phyloP scores from a whole-genome alignment of 73 alveolate genomes.

The Tetrahymena thermophila region DNA sequence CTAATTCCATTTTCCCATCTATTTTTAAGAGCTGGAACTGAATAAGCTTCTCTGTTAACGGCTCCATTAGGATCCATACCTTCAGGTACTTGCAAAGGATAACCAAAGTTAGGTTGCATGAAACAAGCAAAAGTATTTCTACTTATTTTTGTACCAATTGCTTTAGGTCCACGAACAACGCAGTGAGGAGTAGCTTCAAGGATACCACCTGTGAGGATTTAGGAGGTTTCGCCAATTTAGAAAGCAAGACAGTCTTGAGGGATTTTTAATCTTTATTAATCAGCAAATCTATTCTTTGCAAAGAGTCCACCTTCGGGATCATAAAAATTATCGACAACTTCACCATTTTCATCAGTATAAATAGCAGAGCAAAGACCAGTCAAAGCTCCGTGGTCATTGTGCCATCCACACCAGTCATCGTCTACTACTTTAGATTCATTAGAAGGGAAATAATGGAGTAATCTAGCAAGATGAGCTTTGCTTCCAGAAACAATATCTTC shows the following conservation, averaged over 20 bases:
- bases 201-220: slow-evolving; percentile 65
- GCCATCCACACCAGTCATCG: slow-evolving; percentile 81
- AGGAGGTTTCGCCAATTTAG: slow-evolving; percentile 73
- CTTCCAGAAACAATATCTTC: slow-evolving; percentile 31
- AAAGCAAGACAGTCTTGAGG: slow-evolving; percentile 54
- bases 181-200: slow-evolving; percentile 77
- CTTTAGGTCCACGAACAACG: slow-evolving; percentile 45
- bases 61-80: slow-evolving; percentile 21
- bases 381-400: slow-evolving; percentile 65
- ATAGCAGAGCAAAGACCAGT: slow-evolving; percentile 71
- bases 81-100: slow-evolving; percentile 24
- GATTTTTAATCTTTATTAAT: slow-evolving; percentile 36
- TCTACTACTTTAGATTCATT: slow-evolving; percentile 30
- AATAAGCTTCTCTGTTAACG: slow-evolving; percentile 21
- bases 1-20: slow-evolving; percentile 34
- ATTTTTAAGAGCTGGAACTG: slow-evolving; percentile 24
- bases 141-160: slow-evolving; percentile 16
- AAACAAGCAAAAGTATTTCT: slow-evolving; percentile 71
- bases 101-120: slow-evolving; percentile 52
- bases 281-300: slow-evolving; percentile 56
- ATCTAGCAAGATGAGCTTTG: slow-evolving; percentile 53
- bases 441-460: slow-evolving; percentile 57
- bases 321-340: slow-evolving; percentile 28
- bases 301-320: slow-evolving; percentile 61
- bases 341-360: slow-evolving; percentile 46